Evolutionary conservation across 345 rosid genomes (phyloP), one percentile per base, ranked within the genome.

Genomic region (Syzygium grande): DNA sequence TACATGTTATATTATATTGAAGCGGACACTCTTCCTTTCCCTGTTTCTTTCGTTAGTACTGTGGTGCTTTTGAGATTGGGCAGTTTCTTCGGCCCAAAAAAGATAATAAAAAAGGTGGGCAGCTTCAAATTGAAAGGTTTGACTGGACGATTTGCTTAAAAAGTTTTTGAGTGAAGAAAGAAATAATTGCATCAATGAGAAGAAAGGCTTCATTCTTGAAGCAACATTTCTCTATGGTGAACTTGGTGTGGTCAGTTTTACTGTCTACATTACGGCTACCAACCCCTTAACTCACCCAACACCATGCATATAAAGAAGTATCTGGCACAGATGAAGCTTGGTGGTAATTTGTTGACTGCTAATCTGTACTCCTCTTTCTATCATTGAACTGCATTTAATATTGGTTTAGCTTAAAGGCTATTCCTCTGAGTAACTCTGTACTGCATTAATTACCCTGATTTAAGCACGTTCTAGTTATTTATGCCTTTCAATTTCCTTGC

Each of bases 401-500:
- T 12, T 5, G 65, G 65, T 59, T 25, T 59, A 59, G 65, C 30
- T 27, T 25, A 27, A 59, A 27, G 65, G 29, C 16, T 59, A n/a
- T 27, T 59, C 30, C 30, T 12, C 8, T 59, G 30, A 27, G 27
- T 14, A 59, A 59, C 30, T 59, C 68, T 59, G 8, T 59, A n/a
- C 16, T 59, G 4, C 68, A 27, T 56, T 22, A 22, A 41, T 79
- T 10, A 56, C 63, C 63, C 23, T 56, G 63, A 10, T 3, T 16
- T 25, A 52, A 41, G 27, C n/a, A 34, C 52, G 55, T 73, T 14
- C 12, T 53, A 23, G 27, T 58, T 29, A 23, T 22, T 88, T 7
- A 59, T 51, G 17, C n/a, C 29, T 38, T 34, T 59, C 22, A 51
- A 13, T 34, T 87, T 84, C 84, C 86, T 86, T 93, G 92, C 90